Percentiles rank a stretch among this genome's conserved stretches.
phyloP scores from a whole-genome alignment of 306 rosid species.

The Casuarina cunninghamiana region DNA sequence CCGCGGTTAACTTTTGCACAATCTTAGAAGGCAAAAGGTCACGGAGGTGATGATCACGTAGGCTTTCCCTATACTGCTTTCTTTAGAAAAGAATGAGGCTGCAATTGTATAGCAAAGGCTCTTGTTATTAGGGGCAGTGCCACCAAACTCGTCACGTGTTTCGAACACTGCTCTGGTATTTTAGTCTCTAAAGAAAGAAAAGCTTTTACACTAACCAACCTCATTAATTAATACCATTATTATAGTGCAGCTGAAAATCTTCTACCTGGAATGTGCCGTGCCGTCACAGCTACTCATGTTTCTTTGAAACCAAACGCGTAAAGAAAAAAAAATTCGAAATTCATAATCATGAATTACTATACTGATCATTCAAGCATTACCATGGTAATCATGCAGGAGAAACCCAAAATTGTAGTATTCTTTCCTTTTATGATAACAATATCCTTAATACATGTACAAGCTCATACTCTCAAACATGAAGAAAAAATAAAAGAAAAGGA shows the following conservation, averaged over 20 bases:
- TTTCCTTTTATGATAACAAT: conserved; percentile 26
- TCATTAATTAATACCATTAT: conserved; percentile 41
- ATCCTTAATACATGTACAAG: conserved; percentile 35
- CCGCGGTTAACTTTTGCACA: too few species aligned
- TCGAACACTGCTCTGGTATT: conserved; percentile 16
- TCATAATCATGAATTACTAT: conserved; percentile 1
- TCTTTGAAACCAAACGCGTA: conserved; percentile 21
- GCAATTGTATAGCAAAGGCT: not conserved
- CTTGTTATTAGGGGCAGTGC: not conserved
- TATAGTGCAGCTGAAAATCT: conserved; percentile 21
- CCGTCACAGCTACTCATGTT: conserved; percentile 52
- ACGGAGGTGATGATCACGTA: not conserved
- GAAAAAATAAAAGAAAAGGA: not conserved
- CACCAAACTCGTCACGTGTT: conserved; percentile 34
- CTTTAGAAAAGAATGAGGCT: too few species aligned
- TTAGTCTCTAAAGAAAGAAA: conserved; percentile 37
- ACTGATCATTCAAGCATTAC: not conserved
- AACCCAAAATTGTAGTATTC: conserved; percentile 6
- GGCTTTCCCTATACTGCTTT: not conserved
- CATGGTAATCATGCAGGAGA: conserved; percentile 18
- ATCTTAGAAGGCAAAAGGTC: not conserved
- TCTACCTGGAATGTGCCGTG: conserved; percentile 35
- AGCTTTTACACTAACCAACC: conserved; percentile 50
- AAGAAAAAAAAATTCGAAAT: not conserved
- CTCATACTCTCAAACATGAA: conserved; percentile 20